Evolutionary conservation across 176 grass and related monocot species (phyloP).

Genomic region (Eleusine coracana): DNA sequence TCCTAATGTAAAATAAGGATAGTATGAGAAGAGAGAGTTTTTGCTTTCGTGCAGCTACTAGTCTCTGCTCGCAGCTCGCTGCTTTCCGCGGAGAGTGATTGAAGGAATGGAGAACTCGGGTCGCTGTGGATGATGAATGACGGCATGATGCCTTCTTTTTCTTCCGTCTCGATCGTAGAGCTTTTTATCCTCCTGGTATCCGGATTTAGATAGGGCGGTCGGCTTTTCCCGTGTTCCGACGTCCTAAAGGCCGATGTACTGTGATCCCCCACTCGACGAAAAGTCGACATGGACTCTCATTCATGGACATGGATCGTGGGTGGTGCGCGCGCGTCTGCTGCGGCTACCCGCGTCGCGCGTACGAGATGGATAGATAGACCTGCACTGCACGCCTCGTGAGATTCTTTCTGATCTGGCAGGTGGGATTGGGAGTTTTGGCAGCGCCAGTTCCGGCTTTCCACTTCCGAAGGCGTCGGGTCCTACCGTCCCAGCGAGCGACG

Average conservation of each 20-base stretch:
- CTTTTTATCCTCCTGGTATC: constrained; percentile 35
- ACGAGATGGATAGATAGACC: not conserved
- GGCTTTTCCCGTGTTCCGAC: constrained; percentile 37
- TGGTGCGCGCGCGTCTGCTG: constrained; percentile 25
- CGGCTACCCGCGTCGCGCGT: constrained; percentile 27
- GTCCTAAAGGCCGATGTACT: constrained; percentile 8
- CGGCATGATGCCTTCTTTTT: not conserved
- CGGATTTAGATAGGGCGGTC: constrained; percentile 44
- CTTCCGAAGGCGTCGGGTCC: constrained; percentile 11
- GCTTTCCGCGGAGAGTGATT: constrained; percentile 44
- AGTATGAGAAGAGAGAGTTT: no score
- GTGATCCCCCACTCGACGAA: not conserved
- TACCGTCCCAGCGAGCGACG: not conserved
- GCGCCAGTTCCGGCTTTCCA: constrained; percentile 44
- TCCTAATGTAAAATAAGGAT: no score
- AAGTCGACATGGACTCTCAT: not conserved
- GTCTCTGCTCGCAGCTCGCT: no score
- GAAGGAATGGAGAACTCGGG: not conserved
- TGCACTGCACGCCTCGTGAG: constrained; percentile 10
- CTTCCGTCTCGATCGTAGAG: not conserved
- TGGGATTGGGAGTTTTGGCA: constrained; percentile 20
- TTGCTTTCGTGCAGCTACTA: no score
- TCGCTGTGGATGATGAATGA: not conserved
- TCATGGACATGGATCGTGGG: constrained; percentile 28
- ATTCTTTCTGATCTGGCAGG: not conserved